Base-by-base conservation (phyloP, 2,329 filamentous ascomycete species). In the Fusarium torreyae region DNA sequence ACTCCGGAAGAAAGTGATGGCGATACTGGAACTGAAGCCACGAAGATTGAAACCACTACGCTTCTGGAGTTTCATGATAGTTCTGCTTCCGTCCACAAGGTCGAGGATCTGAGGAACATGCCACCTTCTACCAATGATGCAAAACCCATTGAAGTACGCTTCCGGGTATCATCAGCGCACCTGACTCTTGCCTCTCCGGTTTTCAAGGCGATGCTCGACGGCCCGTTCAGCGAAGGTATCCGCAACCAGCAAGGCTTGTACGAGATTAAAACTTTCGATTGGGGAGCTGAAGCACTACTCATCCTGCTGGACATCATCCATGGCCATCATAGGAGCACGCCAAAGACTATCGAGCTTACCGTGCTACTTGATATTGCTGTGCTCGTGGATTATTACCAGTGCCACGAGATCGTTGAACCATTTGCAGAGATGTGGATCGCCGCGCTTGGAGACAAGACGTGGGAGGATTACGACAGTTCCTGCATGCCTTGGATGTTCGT, bases 271-370 rank as follows among this genome's bases (percentile, higher is more conserved):
- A 52, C 55, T 2, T 57, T 20, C 6, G 57, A 61, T 2, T 78
- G 75, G 76, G 73, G 77, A n/a, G 5, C 52, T 1, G 54, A 71
- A 1, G 74, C 76, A 1, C 28, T 78, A 5, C 42, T 74, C 1
- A 68, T 75, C 11, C 11, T 77, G 7, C 66, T 77, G 18, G 43
- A 69, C 17, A 64, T 76, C n/a, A 73, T 78, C 1, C 76, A 77
- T 24, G 68, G 75, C 5, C 70, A 68, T 9, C 60, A 66, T 4
- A 45, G 63, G 39, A 22, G 17, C 2, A 61, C 77, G 1, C 68
- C 72, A 0, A 49, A 45, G 1, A n/a, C 6, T 0, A 13, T 77
- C 1, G 33, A 31, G 0, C 26, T 75, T 1, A 33, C 65, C 5
- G 62, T 66, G 22, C 40, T 76, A 0, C 64, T 66, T 0, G 74